Base-by-base conservation (phyloP, 768 basidiomycete species). In the Dacryopinax spathularia region DNA sequence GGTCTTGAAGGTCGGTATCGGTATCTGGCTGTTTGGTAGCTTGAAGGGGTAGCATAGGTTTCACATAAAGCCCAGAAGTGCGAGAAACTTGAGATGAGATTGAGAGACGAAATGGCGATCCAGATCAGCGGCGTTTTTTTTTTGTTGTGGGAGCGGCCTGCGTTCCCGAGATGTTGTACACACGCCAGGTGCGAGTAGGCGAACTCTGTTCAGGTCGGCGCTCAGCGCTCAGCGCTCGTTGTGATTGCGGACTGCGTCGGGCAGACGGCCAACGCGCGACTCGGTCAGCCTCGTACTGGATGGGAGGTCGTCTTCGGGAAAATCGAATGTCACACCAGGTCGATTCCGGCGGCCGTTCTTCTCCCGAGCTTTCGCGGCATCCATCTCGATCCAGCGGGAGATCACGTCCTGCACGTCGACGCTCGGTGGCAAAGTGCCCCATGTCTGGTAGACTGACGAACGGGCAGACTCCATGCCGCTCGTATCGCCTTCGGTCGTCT, bases 251-350 rank as follows among this genome's bases (percentile, higher is more conserved):
- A 62, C 61, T 6, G 35, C 35, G 27, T 62, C 34, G 37, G 61
- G n/a, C 27, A 62, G 61, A 6, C 35, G 35, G 27, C 61, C 27
- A 5, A 31, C 41, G 18, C 16, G 7, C 5, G 34, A 27, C 16
- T 62, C 27, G 10, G 35, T 56, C 5, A 56, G 48, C 48, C 48
- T 79, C 77, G 72, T 72, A 81, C 81, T 83, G 83, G 66, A 65
- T 48, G 39, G 62, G 10, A 36, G 64, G 48, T 59, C 37, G 60
- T 25, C 16, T 29, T 85, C 84, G 18, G 71, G 79, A 3, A 85
- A 75, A 68, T 84, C 83, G 68, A 85, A 85, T 1, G 84, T 84
- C 29, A 87, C 84, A 6, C 85, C 85, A 22, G 85, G 85, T 39
- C 82, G 79, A 59, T 77, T 65, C 10, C 65, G 62, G 33, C 67